These are phyloP conservation scores for Solanum piurae DNA, from an alignment of 257 asterid species.

Conservation along the genomic window DNA sequence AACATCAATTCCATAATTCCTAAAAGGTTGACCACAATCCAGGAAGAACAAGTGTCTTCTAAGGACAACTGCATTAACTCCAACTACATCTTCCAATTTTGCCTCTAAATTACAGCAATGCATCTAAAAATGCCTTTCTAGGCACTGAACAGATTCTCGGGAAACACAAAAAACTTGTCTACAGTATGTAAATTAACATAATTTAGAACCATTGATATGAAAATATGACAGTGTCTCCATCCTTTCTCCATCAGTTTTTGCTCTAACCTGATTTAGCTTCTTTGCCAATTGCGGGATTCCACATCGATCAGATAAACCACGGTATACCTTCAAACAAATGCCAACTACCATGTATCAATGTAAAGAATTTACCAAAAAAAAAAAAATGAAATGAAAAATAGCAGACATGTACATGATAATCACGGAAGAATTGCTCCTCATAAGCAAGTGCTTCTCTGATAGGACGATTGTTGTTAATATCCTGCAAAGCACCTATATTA, in stretches of 20 bases:
- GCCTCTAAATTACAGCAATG: neutral
- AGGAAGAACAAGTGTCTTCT: neutral
- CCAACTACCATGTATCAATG: neutral
- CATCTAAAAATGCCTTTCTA: neutral
- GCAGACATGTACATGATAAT: slow-evolving; percentile 46
- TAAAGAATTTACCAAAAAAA: neutral
- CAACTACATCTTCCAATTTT: neutral
- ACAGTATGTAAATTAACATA: neutral
- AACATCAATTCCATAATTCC: neutral
- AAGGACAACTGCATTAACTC: neutral
- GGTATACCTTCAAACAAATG: slow-evolving; percentile 51
- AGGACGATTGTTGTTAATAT: slow-evolving; percentile 54
- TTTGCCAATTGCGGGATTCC: slow-evolving; percentile 91
- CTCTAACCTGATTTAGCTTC: slow-evolving; percentile 91
- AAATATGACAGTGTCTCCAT: neutral
- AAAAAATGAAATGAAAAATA: neutral
- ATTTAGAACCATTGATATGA: neutral
- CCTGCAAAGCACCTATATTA: slow-evolving; percentile 34
- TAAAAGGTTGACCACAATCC: neutral
- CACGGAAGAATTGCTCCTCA: slow-evolving; percentile 83
- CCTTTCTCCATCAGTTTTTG: neutral
- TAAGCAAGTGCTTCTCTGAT: slow-evolving; percentile 77
- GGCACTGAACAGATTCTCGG: neutral
- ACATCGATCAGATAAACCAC: slow-evolving; percentile 80
- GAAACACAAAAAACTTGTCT: neutral